Base-by-base conservation (phyloP, 192 early-diverging fungal genomes). In the Mortierella claussenii region DNA sequence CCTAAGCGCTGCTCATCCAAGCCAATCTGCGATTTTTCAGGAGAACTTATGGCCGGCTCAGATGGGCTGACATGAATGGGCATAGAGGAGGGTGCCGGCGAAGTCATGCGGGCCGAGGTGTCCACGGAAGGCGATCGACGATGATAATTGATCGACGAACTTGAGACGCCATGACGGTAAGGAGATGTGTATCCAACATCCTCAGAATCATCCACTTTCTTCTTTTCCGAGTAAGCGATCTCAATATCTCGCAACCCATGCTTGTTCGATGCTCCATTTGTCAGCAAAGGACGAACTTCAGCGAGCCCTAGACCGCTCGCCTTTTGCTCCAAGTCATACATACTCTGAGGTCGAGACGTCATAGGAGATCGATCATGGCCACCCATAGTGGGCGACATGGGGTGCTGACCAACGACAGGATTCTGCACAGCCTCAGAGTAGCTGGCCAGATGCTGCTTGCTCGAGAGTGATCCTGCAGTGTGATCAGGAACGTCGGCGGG, bases 111-210 rank as follows among this genome's bases (percentile, higher is more conserved):
- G 18, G 45, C 33, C 21, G 73, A 59, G 10, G 53, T 47, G 44
- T 76, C 73, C 13, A 57, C 33, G 4, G 73, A 76, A 6, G 73
- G 73, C 0, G 73, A 76, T 27, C 73, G 63, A 32, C 73, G 63
- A 45, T 76, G 73, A 30, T 66, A 76, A 30, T 27, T 62, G 20
- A 76, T 76, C 20, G 73, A 76, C 0, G 73, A 76, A 23, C 73
- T 67, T 1, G 73, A 76, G 4, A 76, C 65, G 31, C 73, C 73
- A n/a, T 76, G 73, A 21, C 73, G 63, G 36, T 76, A 76, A 18
- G 73, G 73, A 1, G 73, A 76, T 8, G 73, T 76, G 31, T 76
- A 76, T 3, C 73, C 73, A 51, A 76, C 73, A 54, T 76, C 73
- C 9, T 76, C 69, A 32, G 15, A 30, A 10, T 32, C 40, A 0